Evolutionary conservation across 768 basidiomycete species (phyloP), one percentile per base, ranked within the genome.

Genomic region (Trametes villosa): DNA sequence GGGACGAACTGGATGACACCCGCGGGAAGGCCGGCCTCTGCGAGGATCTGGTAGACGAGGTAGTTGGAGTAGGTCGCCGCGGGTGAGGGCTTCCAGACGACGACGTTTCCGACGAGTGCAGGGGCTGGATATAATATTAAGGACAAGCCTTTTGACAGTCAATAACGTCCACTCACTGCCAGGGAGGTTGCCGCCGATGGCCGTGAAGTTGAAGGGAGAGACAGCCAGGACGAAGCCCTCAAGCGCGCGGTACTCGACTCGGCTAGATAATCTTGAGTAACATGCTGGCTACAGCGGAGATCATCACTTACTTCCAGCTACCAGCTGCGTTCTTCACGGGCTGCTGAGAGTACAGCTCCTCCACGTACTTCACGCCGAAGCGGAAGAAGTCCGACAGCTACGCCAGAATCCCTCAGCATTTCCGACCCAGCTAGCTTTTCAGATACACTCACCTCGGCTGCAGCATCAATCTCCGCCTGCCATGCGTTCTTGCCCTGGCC

Each of bases 401-500:
- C 47, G 17, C 12, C 18, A 9, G 24, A 9, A 20, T 22, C n/a
- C 18, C 8, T 60, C 40, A 56, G 20, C 9, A 20, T 31, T n/a
- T 29, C 17, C 8, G 29, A 1, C 15, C 9, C n/a, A 2, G 29
- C 9, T 15, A 26, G 6, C 17, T 9, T 7, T 17, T 13, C 26
- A 8, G 9, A 2, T 22, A 49, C 6, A 73, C 83, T 42, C 58
- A 93, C 94, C 88, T 99, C 97, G 4, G 97, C 96, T 18, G 95
- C 97, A 55, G 97, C 94, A 74, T 99, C 97, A 64, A 99, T 98
- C 81, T 99, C 97, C 17, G 97, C 97, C 78, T 99, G 97, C 97
- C 97, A 99, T 17, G 83, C 89, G 72, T 98, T 99, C 86, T 99
- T 99, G 41, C 97, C 97, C 77, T 99, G 97, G 17, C 97, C 97